A percentile compares a stretch with the other conserved stretches of the same genome.
Conservation (phyloP, 768 basidiomycete species). For the Candolleomyces efflorescens region DNA sequence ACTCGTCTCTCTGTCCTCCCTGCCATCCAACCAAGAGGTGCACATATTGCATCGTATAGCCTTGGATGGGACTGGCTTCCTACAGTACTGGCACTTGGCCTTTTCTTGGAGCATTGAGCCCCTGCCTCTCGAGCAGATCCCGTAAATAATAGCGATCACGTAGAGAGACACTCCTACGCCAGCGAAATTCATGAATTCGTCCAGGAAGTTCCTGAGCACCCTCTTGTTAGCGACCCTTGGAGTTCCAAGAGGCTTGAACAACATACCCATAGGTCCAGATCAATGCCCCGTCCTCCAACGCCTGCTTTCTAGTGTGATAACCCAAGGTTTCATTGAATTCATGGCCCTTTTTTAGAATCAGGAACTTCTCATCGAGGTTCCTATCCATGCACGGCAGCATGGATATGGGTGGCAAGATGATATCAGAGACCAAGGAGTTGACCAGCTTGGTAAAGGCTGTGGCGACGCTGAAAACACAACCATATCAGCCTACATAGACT, state of each 20-base stretch:
- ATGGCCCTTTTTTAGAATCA: constrained; percentile 29
- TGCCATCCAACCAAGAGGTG: constrained; percentile 38
- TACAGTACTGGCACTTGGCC: constrained; percentile 36
- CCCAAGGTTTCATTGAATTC: constrained; percentile 17
- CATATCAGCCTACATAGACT: not conserved
- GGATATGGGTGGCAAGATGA: constrained; percentile 37
- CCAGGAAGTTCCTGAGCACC: constrained; percentile 28
- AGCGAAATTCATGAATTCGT: constrained; percentile 34
- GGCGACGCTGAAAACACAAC: constrained; percentile 21
- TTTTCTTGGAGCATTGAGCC: constrained; percentile 39
- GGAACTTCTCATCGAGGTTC: constrained; percentile 41
- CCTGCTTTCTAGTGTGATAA: constrained; percentile 42
- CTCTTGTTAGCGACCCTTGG: not conserved
- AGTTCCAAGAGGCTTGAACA: not conserved
- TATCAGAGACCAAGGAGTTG: constrained; percentile 40
- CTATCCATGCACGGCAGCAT: constrained; percentile 38
- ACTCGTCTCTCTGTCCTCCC: constrained; percentile 31
- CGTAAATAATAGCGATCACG: constrained; percentile 31
- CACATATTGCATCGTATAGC: not conserved
- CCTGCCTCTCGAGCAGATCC: constrained; percentile 30
- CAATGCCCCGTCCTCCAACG: constrained; percentile 39
- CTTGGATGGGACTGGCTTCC: constrained; percentile 25
- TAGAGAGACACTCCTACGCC: constrained; percentile 36
- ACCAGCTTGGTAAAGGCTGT: constrained; percentile 36
- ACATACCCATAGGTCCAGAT: constrained; percentile 32